Percentiles rank a stretch among this genome's conserved stretches.
Conservation (phyloP, 306 rosid species). For the Castanospermum australe region DNA sequence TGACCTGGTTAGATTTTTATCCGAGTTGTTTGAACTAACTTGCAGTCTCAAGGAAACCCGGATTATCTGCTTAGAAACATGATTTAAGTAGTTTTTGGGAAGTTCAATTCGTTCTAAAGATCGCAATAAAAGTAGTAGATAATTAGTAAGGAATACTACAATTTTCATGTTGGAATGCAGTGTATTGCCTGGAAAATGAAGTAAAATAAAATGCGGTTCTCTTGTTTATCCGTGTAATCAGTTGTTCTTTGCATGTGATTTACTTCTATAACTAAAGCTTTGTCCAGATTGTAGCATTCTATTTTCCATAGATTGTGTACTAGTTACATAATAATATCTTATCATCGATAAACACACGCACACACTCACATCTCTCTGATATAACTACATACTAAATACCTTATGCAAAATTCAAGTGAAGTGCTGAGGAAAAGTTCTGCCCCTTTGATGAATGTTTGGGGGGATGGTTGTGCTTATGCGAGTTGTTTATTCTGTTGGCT, state of each 20-base stretch:
- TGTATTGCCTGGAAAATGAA: background rate
- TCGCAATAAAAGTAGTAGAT: background rate
- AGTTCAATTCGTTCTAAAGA: background rate
- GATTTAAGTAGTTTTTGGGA: background rate
- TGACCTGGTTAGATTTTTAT: background rate
- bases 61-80: background rate
- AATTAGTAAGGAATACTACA: background rate
- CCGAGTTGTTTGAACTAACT: background rate
- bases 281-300: background rate
- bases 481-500: slow-evolving; percentile 4
- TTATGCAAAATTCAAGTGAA: background rate
- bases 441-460: background rate
- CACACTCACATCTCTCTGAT: background rate
- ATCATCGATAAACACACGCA: background rate
- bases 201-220: background rate
- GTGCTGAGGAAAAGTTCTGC: background rate
- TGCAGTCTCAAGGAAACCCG: background rate
- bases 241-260: background rate
- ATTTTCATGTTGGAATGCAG: background rate
- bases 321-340: background rate
- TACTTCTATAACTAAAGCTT: background rate
- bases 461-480: background rate
- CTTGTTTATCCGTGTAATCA: background rate
- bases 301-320: background rate
- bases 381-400: background rate